Conservation (phyloP, 106 monocot species). For the Apostasia shenzhenica region DNA sequence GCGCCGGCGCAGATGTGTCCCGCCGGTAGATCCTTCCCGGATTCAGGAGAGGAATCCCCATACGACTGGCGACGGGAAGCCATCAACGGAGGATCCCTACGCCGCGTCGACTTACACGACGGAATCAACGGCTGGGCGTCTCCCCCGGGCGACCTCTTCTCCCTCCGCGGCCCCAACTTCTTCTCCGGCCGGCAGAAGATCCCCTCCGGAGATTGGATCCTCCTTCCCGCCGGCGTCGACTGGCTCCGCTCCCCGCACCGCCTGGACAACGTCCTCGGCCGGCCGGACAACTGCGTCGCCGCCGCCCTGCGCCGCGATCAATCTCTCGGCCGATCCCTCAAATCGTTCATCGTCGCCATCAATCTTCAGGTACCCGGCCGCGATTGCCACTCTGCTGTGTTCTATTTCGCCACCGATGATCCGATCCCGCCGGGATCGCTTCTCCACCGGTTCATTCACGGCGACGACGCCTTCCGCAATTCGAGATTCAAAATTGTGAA, state of each 20-base stretch:
- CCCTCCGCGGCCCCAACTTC: conserved; percentile 22
- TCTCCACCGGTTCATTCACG: conserved; percentile 53
- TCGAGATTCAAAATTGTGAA: conserved; percentile 70
- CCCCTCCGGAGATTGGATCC: conserved; percentile 53
- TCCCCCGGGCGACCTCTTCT: conserved; percentile 61
- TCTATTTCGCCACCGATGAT: conserved; percentile 60
- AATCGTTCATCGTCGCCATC: conserved; percentile 58
- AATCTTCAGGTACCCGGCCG: conserved; percentile 71
- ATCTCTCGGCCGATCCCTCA: conserved; percentile 12
- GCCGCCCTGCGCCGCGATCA: conserved; percentile 36
- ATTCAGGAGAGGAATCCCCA: neutral
- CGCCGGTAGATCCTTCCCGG: neutral
- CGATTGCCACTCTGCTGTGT: conserved; percentile 54
- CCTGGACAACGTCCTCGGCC: conserved; percentile 53
- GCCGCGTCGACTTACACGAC: conserved; percentile 45
- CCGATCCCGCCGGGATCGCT: conserved; percentile 46
- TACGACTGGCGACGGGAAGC: conserved; percentile 39
- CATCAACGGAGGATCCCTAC: conserved; percentile 42
- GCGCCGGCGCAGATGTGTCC: neutral
- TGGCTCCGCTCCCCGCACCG: conserved; percentile 58
- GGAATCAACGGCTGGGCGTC: conserved; percentile 82
- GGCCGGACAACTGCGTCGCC: conserved; percentile 34
- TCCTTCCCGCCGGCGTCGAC: conserved; percentile 65
- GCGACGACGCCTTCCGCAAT: conserved; percentile 62
- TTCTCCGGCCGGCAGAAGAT: conserved; percentile 32